phyloP scores from a whole-genome alignment of 805 yeast species.

The Starmerella riodocensis region DNA sequence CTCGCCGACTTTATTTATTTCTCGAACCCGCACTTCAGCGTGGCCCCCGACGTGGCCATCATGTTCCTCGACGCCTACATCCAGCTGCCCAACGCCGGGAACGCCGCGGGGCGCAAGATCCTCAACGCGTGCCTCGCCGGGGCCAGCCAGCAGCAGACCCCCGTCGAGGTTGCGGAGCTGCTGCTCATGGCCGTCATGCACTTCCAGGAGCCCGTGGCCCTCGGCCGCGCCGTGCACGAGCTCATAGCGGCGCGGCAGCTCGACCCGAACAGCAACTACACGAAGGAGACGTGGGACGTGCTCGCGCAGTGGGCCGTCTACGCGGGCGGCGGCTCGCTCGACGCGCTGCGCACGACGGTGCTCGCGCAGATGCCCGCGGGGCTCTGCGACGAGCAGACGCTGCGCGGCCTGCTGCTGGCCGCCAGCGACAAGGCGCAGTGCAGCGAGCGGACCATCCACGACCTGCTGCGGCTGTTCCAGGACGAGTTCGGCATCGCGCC shows the following conservation, averaged over 20 bases:
- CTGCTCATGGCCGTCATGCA: constrained; percentile 22
- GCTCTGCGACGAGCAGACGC: constrained; percentile 21
- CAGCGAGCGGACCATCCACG: constrained; percentile 18
- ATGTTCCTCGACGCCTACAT: constrained; percentile 20
- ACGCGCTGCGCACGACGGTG: constrained; percentile 6
- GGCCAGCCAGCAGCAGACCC: constrained; percentile 3
- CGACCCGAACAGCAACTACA: constrained; percentile 15
- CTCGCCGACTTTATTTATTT: constrained; percentile 12
- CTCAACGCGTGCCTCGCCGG: constrained; percentile 11
- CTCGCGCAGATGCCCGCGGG: constrained; percentile 16
- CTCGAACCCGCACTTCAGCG: constrained; percentile 13
- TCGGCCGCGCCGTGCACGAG: constrained; percentile 10
- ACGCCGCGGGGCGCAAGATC: constrained; percentile 12
- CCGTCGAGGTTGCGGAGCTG: constrained; percentile 23
- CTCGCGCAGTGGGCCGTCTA: constrained; percentile 28
- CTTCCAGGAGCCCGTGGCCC: constrained; percentile 18
- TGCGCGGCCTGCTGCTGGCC: constrained; percentile 20
- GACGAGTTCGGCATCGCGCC: constrained; percentile 25
- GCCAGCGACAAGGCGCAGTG: constrained; percentile 24
- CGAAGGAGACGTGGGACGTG: constrained; percentile 29
- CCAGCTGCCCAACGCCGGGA: constrained; percentile 6
- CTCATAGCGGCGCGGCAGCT: constrained; percentile 1
- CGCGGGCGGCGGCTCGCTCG: constrained; percentile 7
- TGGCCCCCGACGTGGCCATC: constrained; percentile 10
- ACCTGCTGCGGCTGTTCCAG: constrained; percentile 26